These are phyloP conservation scores for Phytopythium boreale DNA, from an alignment of 352 stramenopile genomes.

Conservation along the genomic window DNA sequence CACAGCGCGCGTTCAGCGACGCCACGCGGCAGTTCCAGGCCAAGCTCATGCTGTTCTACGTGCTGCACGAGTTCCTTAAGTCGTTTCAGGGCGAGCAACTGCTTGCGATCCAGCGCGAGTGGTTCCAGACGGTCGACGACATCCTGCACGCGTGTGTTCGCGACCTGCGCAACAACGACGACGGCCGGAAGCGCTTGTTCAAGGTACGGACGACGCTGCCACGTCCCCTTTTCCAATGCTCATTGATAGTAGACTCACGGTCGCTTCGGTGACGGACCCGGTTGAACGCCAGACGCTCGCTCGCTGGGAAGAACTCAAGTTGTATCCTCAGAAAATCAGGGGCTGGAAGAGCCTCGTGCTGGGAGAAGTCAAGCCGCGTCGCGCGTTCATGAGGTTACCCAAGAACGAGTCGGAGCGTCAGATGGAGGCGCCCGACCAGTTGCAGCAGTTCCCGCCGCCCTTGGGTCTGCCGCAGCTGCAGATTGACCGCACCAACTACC, in stretches of 20 bases:
- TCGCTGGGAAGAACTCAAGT: slow-evolving; percentile 81
- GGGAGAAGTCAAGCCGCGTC: slow-evolving; percentile 64
- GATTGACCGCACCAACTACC: slow-evolving; percentile 73
- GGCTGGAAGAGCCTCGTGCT: slow-evolving; percentile 72
- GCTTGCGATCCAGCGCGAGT: slow-evolving; percentile 61
- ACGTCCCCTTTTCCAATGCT: not conserved
- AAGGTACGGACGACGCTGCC: slow-evolving; percentile 32
- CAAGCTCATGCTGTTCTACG: slow-evolving; percentile 87
- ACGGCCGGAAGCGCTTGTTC: slow-evolving; percentile 73
- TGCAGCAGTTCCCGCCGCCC: slow-evolving; percentile 72
- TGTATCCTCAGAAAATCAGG: slow-evolving; percentile 77
- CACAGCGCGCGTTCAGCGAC: slow-evolving; percentile 59
- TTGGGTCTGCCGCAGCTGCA: slow-evolving; percentile 38
- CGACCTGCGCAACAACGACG: slow-evolving; percentile 60
- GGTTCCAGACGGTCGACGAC: slow-evolving; percentile 81
- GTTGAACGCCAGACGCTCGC: slow-evolving; percentile 48
- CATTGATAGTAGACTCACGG: not conserved
- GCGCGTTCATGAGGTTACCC: slow-evolving; percentile 46
- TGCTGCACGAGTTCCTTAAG: slow-evolving; percentile 88
- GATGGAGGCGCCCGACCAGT: slow-evolving; percentile 60
- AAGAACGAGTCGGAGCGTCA: slow-evolving; percentile 64
- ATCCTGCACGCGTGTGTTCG: slow-evolving; percentile 66
- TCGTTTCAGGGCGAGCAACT: slow-evolving; percentile 59
- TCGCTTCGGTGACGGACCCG: not conserved
- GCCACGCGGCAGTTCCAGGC: slow-evolving; percentile 59